These are phyloP conservation scores for Narthecium ossifragum DNA, from an alignment of 106 monocot species.

Conservation along the genomic window DNA sequence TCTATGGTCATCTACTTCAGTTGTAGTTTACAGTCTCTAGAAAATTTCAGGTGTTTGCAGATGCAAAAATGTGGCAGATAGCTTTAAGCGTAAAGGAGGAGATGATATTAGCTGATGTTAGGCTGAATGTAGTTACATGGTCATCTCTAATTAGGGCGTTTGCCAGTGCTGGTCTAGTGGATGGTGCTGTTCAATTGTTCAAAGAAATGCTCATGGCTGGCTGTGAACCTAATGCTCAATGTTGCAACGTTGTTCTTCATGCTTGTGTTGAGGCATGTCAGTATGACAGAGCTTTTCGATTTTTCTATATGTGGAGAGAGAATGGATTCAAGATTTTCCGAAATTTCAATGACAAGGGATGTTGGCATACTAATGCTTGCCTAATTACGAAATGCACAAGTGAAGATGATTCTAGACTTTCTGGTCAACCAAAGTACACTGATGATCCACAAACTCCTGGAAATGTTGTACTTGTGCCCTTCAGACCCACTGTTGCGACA, in stretches of 20 bases:
- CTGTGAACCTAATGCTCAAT: conserved; percentile 77
- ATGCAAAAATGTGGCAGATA: conserved; percentile 83
- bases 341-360: conserved; percentile 9
- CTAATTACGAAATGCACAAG: conserved; percentile 3
- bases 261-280: conserved; percentile 77
- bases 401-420: conserved; percentile 3
- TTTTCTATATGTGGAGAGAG: conserved; percentile 66
- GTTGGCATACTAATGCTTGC: neutral
- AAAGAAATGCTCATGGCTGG: conserved; percentile 76
- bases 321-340: conserved; percentile 37
- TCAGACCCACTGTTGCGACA: conserved; percentile 75
- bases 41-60: conserved; percentile 58
- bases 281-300: conserved; percentile 84
- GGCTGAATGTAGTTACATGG: conserved; percentile 77
- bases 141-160: conserved; percentile 70
- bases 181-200: conserved; percentile 58
- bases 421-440: neutral
- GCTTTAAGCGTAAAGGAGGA: conserved; percentile 77
- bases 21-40: neutral
- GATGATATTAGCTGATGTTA: conserved; percentile 56
- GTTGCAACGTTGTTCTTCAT: conserved; percentile 76
- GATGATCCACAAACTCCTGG: neutral
- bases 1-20: neutral
- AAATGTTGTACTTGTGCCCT: conserved; percentile 31
- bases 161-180: conserved; percentile 57